These are phyloP conservation scores for Lumnitzera racemosa DNA, from an alignment of 345 rosid genomes.

Conservation along the genomic window DNA sequence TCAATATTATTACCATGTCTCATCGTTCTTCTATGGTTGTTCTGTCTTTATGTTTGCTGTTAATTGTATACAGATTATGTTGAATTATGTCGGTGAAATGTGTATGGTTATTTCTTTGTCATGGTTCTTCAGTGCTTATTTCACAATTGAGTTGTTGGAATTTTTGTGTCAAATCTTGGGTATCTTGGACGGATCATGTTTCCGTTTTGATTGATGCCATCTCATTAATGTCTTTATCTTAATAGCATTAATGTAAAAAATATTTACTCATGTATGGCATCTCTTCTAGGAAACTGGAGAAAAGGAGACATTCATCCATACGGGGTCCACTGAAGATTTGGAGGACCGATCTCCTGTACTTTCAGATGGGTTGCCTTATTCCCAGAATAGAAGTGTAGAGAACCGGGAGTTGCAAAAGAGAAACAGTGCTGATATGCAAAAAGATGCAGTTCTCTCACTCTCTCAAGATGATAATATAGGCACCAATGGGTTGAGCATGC, in stretches of 20 bases:
- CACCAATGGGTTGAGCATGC: neutral
- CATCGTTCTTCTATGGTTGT: no score
- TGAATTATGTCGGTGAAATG: no score
- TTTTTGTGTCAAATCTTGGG: no score
- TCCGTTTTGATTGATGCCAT: no score
- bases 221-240: no score
- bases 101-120: no score
- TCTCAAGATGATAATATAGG: neutral
- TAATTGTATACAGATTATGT: no score
- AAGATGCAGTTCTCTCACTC: conserved; percentile 1
- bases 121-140: no score
- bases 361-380: conserved; percentile 2
- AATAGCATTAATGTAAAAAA: neutral
- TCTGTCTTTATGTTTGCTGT: no score
- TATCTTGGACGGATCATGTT: no score
- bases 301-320: conserved; percentile 1
- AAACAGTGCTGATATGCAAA: conserved; percentile 2
- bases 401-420: conserved; percentile 1
- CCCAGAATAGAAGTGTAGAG: conserved; percentile 3
- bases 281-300: conserved; percentile 5
- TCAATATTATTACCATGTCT: no score
- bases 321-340: conserved; percentile 1
- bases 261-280: neutral
- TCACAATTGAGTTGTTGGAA: no score
- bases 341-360: conserved; percentile 3